phyloP scores from a whole-genome alignment of 2,329 filamentous ascomycete species.

The Plectosphaerella sp. region DNA sequence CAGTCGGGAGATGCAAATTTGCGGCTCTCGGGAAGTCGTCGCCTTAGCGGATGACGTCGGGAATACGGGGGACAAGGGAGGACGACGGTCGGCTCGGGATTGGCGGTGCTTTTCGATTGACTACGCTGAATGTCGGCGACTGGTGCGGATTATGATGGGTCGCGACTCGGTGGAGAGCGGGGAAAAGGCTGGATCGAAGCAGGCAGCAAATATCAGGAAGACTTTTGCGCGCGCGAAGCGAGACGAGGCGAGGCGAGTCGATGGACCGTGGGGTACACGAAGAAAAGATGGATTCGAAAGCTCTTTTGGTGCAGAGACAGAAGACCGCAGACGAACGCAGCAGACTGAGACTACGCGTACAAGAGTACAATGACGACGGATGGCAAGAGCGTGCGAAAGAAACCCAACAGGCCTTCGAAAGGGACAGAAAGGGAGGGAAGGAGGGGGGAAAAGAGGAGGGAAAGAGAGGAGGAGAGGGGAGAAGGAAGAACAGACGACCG shows the following conservation, averaged over 20 bases:
- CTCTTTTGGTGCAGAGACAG: slow-evolving; percentile 3
- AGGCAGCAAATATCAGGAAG: slow-evolving; percentile 2
- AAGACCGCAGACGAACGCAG: not conserved
- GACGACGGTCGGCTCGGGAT: not conserved
- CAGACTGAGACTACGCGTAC: not conserved
- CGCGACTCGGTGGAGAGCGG: slow-evolving; percentile 6
- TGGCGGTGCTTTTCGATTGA: not conserved
- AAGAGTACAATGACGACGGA: slow-evolving; percentile 1
- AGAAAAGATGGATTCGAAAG: not conserved
- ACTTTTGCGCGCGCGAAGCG: not conserved
- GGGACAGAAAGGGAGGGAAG: slow-evolving; percentile 1
- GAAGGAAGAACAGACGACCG: slow-evolving; percentile 13
- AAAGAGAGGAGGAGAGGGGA: slow-evolving; percentile 25
- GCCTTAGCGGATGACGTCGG: not conserved
- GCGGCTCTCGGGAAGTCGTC: not conserved
- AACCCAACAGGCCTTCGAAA: slow-evolving; percentile 4
- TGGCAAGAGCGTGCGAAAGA: slow-evolving; percentile 1
- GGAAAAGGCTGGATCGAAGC: slow-evolving; percentile 5
- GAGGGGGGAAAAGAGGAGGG: slow-evolving; percentile 6
- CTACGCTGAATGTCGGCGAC: slow-evolving; percentile 9
- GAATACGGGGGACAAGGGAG: not conserved
- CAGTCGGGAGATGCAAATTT: not conserved
- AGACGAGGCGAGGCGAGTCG: slow-evolving; percentile 1
- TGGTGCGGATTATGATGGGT: slow-evolving; percentile 6
- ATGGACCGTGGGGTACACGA: slow-evolving; percentile 6